phyloP scores from a whole-genome alignment of 1,284 basidiomycete genomes.

The Volvariella surrecta region DNA sequence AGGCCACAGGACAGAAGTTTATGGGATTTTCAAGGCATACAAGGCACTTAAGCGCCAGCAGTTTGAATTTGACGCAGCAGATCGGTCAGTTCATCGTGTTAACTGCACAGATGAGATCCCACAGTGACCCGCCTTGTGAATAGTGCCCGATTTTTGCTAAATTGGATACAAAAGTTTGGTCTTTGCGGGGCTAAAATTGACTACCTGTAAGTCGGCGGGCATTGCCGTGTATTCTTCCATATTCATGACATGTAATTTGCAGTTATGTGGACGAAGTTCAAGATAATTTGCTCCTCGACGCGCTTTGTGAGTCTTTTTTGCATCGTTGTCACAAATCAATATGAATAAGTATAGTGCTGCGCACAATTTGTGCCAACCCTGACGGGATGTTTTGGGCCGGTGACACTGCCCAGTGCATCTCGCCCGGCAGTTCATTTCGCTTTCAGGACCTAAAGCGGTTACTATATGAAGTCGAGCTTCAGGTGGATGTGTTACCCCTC shows the following conservation, averaged over 20 bases:
- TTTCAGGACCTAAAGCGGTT: slow-evolving; percentile 69
- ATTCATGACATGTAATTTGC: too few species aligned
- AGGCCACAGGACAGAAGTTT: slow-evolving; percentile 38
- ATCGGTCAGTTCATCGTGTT: slow-evolving; percentile 47
- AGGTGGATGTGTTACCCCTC: not conserved
- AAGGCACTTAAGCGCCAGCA: slow-evolving; percentile 33
- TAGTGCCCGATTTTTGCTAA: too few species aligned
- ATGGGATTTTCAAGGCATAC: slow-evolving; percentile 50
- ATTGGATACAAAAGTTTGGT: too few species aligned
- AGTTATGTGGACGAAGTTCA: slow-evolving; percentile 65
- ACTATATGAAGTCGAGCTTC: slow-evolving; percentile 38
- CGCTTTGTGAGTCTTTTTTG: slow-evolving; percentile 34
- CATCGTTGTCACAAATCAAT: not conserved
- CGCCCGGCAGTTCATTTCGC: slow-evolving; percentile 60
- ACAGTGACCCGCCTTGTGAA: too few species aligned
- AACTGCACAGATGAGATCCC: too few species aligned
- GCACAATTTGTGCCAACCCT: slow-evolving; percentile 50
- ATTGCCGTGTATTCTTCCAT: too few species aligned
- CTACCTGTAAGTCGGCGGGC: too few species aligned
- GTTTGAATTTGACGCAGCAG: slow-evolving; percentile 50
- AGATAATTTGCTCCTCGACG: slow-evolving; percentile 63
- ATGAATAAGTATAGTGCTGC: slow-evolving; percentile 36
- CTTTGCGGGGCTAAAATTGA: too few species aligned
- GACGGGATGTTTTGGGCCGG: slow-evolving; percentile 73
- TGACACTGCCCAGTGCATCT: slow-evolving; percentile 76